These are phyloP conservation scores for Penicillium sp. DNA, from an alignment of 2,329 filamentous ascomycete genomes.

Conservation along the genomic window DNA sequence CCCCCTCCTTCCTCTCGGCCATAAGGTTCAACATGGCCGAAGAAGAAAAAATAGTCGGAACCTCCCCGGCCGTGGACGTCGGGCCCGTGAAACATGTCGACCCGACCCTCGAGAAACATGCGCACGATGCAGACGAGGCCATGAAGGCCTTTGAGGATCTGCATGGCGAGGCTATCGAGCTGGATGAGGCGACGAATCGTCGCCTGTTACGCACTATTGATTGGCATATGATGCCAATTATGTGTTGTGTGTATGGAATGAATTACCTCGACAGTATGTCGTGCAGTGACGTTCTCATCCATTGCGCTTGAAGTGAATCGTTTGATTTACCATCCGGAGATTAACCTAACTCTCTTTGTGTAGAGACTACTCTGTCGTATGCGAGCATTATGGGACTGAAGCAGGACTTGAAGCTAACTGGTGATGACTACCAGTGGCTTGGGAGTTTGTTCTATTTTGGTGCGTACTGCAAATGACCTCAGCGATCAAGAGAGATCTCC, in stretches of 20 bases:
- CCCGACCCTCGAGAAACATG: constrained; percentile 51
- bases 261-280: constrained; percentile 56
- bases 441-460: constrained; percentile 56
- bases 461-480: constrained; percentile 12
- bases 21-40: constrained; percentile 15
- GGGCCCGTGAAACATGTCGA: constrained; percentile 27
- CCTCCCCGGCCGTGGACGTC: constrained; percentile 23
- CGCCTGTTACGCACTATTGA: constrained; percentile 64
- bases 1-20: not conserved
- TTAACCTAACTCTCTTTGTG: not conserved
- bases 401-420: constrained; percentile 46
- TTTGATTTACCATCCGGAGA: not conserved
- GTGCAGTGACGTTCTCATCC: not conserved
- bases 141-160: constrained; percentile 56
- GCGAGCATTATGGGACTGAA: constrained; percentile 58
- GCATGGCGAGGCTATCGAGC: constrained; percentile 53
- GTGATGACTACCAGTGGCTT: constrained; percentile 55
- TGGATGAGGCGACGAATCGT: constrained; percentile 60
- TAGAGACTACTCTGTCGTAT: constrained; percentile 54
- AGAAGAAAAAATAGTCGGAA: constrained; percentile 46
- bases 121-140: constrained; percentile 62
- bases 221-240: constrained; percentile 61
- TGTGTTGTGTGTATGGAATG: constrained; percentile 61
- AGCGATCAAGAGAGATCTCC: too few relatives aligned
- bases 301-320: not conserved